A percentile compares a stretch with the other conserved stretches of the same genome.
Evolutionary conservation across 768 basidiomycete species (phyloP).

Genomic region (Tephrocybe sp.): DNA sequence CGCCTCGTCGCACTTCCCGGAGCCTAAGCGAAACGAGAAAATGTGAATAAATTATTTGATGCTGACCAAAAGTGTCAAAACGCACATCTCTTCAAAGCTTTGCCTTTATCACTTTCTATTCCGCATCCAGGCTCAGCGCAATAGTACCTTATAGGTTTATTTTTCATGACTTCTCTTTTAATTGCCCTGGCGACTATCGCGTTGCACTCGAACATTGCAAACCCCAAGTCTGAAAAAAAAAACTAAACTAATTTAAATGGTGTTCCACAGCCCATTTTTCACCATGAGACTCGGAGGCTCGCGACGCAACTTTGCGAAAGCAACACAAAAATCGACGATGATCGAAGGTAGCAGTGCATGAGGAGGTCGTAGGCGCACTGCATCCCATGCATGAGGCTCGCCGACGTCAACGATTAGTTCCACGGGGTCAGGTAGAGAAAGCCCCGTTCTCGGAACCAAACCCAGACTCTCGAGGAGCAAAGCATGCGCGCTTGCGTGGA

Average conservation of each 20-base stretch:
- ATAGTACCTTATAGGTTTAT: neutral
- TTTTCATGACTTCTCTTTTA: neutral
- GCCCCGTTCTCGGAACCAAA: conserved; percentile 4
- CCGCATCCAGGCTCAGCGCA: neutral
- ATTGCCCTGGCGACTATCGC: neutral
- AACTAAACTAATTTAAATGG: too few relatives aligned
- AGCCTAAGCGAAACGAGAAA: neutral
- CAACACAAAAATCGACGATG: neutral
- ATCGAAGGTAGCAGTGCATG: conserved; percentile 1
- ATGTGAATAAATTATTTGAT: neutral
- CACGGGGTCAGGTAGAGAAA: conserved; percentile 4
- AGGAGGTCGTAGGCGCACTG: conserved; percentile 1
- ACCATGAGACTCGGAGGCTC: neutral
- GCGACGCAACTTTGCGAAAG: neutral
- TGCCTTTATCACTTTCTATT: neutral
- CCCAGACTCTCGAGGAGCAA: conserved; percentile 5
- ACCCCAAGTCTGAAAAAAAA: too few relatives aligned
- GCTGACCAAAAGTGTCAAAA: neutral
- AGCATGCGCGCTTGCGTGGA: conserved; percentile 1
- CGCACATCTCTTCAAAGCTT: neutral
- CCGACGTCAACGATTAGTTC: conserved; percentile 4
- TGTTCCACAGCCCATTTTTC: neutral
- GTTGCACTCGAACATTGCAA: neutral
- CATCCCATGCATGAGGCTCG: conserved; percentile 2
- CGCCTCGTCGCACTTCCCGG: neutral